These are phyloP conservation scores for Pseudonitzschia multistriata DNA, from an alignment of 108 stramenopile species.

Conservation along the genomic window DNA sequence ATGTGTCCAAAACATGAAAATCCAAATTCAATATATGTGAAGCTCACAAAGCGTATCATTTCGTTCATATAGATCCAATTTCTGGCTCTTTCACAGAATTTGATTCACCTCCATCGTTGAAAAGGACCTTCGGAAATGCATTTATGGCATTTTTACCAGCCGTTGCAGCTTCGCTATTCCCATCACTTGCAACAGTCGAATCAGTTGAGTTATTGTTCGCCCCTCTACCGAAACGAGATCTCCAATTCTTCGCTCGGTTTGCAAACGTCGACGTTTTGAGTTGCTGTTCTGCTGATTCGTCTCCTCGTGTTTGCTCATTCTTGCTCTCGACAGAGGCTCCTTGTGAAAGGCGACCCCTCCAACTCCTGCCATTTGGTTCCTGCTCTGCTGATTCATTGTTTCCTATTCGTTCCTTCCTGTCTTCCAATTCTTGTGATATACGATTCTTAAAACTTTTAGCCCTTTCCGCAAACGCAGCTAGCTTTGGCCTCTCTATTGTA, in stretches of 20 bases:
- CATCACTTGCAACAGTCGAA: not conserved
- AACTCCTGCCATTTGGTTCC: too few relatives aligned
- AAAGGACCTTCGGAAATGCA: conserved; percentile 20
- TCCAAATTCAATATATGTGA: not conserved
- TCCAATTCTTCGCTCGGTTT: not conserved
- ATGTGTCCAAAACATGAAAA: conserved; percentile 12
- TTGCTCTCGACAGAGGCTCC: not conserved
- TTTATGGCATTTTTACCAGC: not conserved
- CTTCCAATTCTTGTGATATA: not conserved
- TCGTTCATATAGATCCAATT: conserved; percentile 15
- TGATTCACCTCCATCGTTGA: conserved; percentile 11
- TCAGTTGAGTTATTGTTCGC: not conserved
- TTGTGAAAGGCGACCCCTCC: not conserved
- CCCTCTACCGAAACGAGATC: not conserved
- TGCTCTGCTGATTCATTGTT: not conserved
- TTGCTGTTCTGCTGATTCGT: not conserved
- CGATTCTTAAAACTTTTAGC: not conserved
- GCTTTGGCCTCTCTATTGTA: not conserved
- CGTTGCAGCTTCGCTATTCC: conserved; percentile 15
- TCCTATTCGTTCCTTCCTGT: not conserved
- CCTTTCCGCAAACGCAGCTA: not conserved
- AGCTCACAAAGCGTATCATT: not conserved
- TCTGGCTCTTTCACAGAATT: conserved; percentile 10
- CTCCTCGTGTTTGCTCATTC: not conserved
- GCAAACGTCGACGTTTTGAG: not conserved